These are phyloP conservation scores for Colletotrichum spaethianum DNA, from an alignment of 2,329 filamentous ascomycete species.

Conservation along the genomic window DNA sequence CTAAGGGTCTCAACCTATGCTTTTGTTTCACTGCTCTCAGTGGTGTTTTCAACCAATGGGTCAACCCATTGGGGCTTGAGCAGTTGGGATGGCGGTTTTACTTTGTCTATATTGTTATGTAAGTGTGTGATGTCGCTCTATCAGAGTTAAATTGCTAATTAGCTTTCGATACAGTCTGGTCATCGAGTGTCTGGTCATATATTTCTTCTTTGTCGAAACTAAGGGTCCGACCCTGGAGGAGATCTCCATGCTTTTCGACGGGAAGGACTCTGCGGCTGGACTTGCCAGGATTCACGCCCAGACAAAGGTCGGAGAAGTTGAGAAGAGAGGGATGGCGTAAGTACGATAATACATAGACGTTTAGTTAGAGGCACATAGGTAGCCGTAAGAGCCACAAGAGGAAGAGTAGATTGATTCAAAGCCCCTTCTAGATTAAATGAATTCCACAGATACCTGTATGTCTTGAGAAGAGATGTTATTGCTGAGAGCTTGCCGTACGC, in stretches of 20 bases:
- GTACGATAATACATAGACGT: accelerated
- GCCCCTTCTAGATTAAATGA: too few species aligned
- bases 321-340: conserved; percentile 25
- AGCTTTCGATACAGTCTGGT: conserved; percentile 44
- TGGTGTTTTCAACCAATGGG: conserved; percentile 55
- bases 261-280: conserved; percentile 28
- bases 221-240: conserved; percentile 69
- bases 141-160: neutral
- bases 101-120: conserved; percentile 57
- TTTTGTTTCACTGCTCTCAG: conserved; percentile 42
- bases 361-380: neutral
- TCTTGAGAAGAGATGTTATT: too few species aligned
- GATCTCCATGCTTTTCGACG: conserved; percentile 42
- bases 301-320: conserved; percentile 6
- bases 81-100: conserved; percentile 60
- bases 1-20: conserved; percentile 42
- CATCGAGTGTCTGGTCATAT: conserved; percentile 54
- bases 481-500: too few species aligned
- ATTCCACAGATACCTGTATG: too few species aligned
- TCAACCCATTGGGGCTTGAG: conserved; percentile 60
- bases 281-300: conserved; percentile 31
- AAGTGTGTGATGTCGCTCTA: neutral
- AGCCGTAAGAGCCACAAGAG: neutral
- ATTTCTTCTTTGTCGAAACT: conserved; percentile 61
- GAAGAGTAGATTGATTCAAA: neutral